These are phyloP conservation scores for Cercophora samala DNA, from an alignment of 495 filamentous ascomycete species.

Conservation along the genomic window DNA sequence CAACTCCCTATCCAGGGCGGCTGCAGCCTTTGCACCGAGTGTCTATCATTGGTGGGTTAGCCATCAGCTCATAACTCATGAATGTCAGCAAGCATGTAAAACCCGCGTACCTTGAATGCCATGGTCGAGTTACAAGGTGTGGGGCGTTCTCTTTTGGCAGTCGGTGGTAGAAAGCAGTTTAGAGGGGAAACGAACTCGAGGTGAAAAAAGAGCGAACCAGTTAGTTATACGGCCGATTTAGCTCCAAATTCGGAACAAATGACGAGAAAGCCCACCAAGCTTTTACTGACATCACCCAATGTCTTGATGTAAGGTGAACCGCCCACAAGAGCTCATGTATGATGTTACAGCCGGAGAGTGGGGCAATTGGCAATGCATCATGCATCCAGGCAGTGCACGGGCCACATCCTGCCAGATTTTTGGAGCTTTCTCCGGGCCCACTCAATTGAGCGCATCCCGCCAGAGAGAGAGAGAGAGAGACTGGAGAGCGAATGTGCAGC, in stretches of 20 bases:
- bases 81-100: neutral
- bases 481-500: neutral
- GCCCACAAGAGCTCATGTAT: neutral
- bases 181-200: neutral
- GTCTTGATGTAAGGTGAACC: conserved; percentile 5
- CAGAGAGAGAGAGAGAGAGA: neutral
- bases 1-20: conserved; percentile 85
- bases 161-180: neutral
- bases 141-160: neutral
- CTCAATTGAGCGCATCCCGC: neutral
- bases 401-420: neutral
- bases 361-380: neutral
- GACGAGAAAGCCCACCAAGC: neutral
- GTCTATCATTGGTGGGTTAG: conserved; percentile 60
- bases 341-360: neutral
- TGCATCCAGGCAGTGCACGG: neutral
- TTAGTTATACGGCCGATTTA: neutral
- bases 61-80: neutral
- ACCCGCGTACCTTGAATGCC: conserved; percentile 46
- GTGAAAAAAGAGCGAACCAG: neutral
- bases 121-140: conserved; percentile 26
- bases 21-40: conserved; percentile 80
- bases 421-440: neutral
- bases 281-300: conserved; percentile 24
- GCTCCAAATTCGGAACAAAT: neutral